Conservation (phyloP, 164 flowering plant species). For the Litsea cubeba region DNA sequence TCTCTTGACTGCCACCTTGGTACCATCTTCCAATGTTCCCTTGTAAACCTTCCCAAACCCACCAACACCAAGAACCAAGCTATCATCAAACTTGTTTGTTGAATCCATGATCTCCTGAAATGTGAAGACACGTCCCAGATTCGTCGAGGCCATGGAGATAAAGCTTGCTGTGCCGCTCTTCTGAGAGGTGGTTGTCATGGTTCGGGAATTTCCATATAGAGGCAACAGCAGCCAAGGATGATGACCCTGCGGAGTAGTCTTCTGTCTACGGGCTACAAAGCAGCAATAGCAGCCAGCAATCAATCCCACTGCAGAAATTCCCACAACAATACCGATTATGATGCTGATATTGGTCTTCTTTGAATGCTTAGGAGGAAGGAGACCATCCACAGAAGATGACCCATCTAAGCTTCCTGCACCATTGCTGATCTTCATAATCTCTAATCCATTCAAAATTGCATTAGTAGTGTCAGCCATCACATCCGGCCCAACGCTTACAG, state of each 20-base stretch:
- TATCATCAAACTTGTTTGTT: conserved; percentile 81
- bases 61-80: conserved; percentile 77
- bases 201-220: conserved; percentile 70
- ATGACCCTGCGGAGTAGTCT: conserved; percentile 15
- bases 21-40: conserved; percentile 80
- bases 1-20: conserved; percentile 78
- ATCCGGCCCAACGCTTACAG: conserved; percentile 83
- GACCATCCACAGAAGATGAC: conserved; percentile 33
- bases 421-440: conserved; percentile 87
- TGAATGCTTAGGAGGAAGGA: conserved; percentile 34
- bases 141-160: conserved; percentile 62
- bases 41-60: conserved; percentile 90
- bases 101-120: conserved; percentile 83
- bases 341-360: conserved; percentile 34
- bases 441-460: conserved; percentile 82
- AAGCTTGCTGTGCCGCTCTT: conserved; percentile 90
- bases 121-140: conserved; percentile 61
- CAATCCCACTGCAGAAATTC: conserved; percentile 31
- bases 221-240: conserved; percentile 74
- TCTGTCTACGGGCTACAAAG: conserved; percentile 33
- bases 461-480: conserved; percentile 31
- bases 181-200: conserved; percentile 66
- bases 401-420: conserved; percentile 66
- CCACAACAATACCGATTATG: conserved; percentile 37
- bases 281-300: conserved; percentile 51